A percentile compares a stretch with the other conserved stretches of the same genome.
phyloP scores from a whole-genome alignment of 176 grass and related monocot species.

The Oryza brachyantha region DNA sequence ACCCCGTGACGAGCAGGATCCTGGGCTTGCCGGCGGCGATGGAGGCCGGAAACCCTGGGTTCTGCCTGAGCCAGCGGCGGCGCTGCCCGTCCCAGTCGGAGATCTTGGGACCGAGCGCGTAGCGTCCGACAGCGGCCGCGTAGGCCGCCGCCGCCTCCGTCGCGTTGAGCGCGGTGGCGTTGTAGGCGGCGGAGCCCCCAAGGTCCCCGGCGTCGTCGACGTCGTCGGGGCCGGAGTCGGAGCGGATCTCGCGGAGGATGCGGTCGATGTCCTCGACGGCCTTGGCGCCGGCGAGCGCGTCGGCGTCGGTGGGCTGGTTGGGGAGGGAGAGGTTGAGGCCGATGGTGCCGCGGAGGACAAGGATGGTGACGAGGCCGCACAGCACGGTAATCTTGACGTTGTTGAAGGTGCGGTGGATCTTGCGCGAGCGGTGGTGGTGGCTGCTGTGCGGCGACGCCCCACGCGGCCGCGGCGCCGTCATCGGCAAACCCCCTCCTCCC shows the following conservation, averaged over 20 bases:
- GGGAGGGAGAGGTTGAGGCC: constrained; percentile 61
- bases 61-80: constrained; percentile 54
- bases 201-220: constrained; percentile 14
- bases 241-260: constrained; percentile 88
- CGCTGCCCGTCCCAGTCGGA: constrained; percentile 73
- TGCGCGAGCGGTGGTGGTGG: constrained; percentile 40
- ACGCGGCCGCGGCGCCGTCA: constrained; percentile 46
- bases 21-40: constrained; percentile 52
- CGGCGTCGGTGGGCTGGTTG: constrained; percentile 45
- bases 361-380: constrained; percentile 89
- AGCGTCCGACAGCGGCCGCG: constrained; percentile 22
- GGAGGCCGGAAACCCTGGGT: constrained; percentile 58
- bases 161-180: constrained; percentile 36
- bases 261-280: constrained; percentile 93
- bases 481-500: constrained; percentile 30
- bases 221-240: constrained; percentile 62
- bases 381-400: constrained; percentile 92
- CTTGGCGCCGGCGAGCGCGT: constrained; percentile 43
- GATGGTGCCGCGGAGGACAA: constrained; percentile 78
- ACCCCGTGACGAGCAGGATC: constrained; percentile 83
- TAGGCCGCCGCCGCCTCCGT: constrained; percentile 22
- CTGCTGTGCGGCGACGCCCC: constrained; percentile 45
- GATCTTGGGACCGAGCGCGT: constrained; percentile 73
- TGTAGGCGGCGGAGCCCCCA: neutral
- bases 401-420: constrained; percentile 89